phyloP scores from a whole-genome alignment of 352 stramenopile genomes.

The Globisporangium barbulae region DNA sequence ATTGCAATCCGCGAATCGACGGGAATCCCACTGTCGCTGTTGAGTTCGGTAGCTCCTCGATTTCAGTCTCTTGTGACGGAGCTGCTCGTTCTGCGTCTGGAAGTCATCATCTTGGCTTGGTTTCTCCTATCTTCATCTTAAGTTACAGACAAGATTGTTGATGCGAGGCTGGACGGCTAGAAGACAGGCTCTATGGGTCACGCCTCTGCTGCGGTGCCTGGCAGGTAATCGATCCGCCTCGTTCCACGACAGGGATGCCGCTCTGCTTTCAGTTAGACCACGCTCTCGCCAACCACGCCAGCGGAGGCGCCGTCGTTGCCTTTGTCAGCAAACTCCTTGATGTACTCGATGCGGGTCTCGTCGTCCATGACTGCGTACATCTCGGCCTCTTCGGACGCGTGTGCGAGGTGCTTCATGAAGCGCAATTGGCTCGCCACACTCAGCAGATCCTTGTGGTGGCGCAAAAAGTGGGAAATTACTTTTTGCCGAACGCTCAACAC shows the following conservation, averaged over 20 bases:
- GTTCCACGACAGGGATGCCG: neutral
- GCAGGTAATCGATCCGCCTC: neutral
- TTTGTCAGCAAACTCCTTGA: constrained; percentile 35
- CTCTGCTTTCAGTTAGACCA: neutral
- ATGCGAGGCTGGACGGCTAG: neutral
- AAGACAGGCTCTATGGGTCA: neutral
- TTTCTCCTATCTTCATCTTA: neutral
- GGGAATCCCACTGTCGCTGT: neutral
- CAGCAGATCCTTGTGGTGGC: constrained; percentile 40
- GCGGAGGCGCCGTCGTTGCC: neutral
- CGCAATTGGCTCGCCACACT: constrained; percentile 23
- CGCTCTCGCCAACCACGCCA: neutral
- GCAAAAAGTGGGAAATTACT: constrained; percentile 34
- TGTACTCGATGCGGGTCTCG: constrained; percentile 39
- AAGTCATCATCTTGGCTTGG: neutral
- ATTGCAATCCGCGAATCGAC: too few relatives aligned
- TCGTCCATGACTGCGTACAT: constrained; percentile 52
- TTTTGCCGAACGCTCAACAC: constrained; percentile 28
- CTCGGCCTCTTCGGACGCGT: constrained; percentile 31
- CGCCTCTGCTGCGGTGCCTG: too few relatives aligned
- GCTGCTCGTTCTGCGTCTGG: neutral
- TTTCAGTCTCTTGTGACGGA: neutral
- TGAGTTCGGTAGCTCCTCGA: neutral
- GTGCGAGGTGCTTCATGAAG: constrained; percentile 42
- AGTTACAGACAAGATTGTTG: neutral